Evolutionary conservation across 768 basidiomycete species (phyloP).

Genomic region (Nevesoporus exiguus): DNA sequence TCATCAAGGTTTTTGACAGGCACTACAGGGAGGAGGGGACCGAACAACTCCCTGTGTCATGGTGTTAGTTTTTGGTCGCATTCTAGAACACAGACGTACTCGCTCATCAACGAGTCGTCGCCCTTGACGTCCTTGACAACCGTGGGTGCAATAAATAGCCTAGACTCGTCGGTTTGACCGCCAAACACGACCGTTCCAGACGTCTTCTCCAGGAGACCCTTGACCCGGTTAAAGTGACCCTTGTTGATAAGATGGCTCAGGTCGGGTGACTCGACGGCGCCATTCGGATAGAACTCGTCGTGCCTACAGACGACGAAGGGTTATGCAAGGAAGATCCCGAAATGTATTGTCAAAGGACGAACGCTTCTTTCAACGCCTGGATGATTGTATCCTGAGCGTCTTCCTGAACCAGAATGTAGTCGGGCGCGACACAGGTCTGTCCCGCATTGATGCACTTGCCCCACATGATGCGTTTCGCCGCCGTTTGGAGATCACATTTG

Average conservation of each 20-base stretch:
- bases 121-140: conserved; percentile 58
- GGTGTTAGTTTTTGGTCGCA: not conserved
- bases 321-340: not conserved
- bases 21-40: conserved; percentile 74
- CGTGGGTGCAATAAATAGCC: conserved; percentile 67
- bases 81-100: conserved; percentile 42
- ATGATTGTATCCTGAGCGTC: conserved; percentile 38
- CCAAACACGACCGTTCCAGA: conserved; percentile 65
- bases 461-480: conserved; percentile 75
- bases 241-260: conserved; percentile 51
- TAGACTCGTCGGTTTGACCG: conserved; percentile 55
- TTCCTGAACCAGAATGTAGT: conserved; percentile 48
- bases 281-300: conserved; percentile 39
- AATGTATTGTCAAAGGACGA: conserved; percentile 14
- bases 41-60: conserved; percentile 69
- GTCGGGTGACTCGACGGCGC: conserved; percentile 41
- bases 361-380: conserved; percentile 42
- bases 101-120: conserved; percentile 73
- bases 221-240: conserved; percentile 57
- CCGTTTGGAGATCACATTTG: conserved; percentile 57
- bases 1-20: conserved; percentile 68
- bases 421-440: conserved; percentile 68
- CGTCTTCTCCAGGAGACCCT: conserved; percentile 59
- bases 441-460: conserved; percentile 79
- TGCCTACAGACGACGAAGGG: conserved; percentile 17